A percentile compares a stretch with the other conserved stretches of the same genome.
Conservation (phyloP, 257 asterid genomes). For the Solanum sitiens region DNA sequence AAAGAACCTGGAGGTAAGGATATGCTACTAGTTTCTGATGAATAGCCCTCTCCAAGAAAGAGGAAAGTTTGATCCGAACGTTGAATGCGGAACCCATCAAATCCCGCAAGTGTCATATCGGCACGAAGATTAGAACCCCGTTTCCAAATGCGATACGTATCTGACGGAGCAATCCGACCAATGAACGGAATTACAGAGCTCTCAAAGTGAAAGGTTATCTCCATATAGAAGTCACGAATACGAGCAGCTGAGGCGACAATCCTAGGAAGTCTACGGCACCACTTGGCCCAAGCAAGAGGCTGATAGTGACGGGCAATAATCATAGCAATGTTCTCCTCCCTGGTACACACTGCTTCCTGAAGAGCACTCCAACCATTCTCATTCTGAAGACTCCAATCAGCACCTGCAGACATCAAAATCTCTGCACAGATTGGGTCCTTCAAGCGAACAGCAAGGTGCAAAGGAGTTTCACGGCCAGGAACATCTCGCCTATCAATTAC, state of each 20-base stretch:
- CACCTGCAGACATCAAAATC: slow-evolving; percentile 95
- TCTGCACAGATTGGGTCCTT: slow-evolving; percentile 73
- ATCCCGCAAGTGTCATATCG: slow-evolving; percentile 93
- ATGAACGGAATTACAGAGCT: slow-evolving; percentile 92
- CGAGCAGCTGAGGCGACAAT: slow-evolving; percentile 79
- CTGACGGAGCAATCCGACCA: slow-evolving; percentile 86
- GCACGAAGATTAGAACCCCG: slow-evolving; percentile 86
- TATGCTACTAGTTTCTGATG: slow-evolving; percentile 61
- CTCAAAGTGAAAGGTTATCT: slow-evolving; percentile 83
- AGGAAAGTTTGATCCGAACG: slow-evolving; percentile 82
- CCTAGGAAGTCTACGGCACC: slow-evolving; percentile 98
- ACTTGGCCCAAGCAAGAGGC: slow-evolving; percentile 99
- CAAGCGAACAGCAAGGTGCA: slow-evolving; percentile 82
- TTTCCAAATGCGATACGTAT: slow-evolving; percentile 87
- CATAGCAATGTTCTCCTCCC: slow-evolving; percentile 92
- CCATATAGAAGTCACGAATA: slow-evolving; percentile 95
- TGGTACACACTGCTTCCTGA: slow-evolving; percentile 95
- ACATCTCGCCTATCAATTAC: slow-evolving; percentile 86
- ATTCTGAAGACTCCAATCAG: slow-evolving; percentile 98
- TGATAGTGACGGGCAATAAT: slow-evolving; percentile 88
- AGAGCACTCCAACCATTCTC: slow-evolving; percentile 98
- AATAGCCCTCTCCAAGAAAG: slow-evolving; percentile 84
- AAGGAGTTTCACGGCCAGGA: slow-evolving; percentile 93
- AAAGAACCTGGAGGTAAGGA: slow-evolving; percentile 79
- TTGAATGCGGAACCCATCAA: slow-evolving; percentile 81